Conservation (phyloP, 768 basidiomycete species). For the Collybiopsis confluens region DNA sequence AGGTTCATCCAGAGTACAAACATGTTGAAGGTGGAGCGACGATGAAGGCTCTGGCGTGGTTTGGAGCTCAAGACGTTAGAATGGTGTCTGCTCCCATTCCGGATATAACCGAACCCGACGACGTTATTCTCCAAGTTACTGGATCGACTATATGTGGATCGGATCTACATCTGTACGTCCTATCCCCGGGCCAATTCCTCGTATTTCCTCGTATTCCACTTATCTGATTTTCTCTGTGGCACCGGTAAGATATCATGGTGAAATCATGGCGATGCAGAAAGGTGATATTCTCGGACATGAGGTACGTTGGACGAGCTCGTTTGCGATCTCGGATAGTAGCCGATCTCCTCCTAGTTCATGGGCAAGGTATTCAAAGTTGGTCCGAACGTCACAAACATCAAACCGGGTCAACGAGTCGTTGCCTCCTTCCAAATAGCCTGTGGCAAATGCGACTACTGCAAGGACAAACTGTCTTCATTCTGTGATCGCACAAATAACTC, state of each 20-base stretch:
- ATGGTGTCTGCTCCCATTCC: constrained; percentile 37
- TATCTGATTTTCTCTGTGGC: too few species aligned
- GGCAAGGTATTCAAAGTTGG: constrained; percentile 66
- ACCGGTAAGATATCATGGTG: constrained; percentile 62
- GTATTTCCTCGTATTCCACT: too few species aligned
- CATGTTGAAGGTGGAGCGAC: constrained; percentile 45
- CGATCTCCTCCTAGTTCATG: too few species aligned
- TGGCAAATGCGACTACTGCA: constrained; percentile 68
- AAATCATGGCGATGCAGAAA: constrained; percentile 63
- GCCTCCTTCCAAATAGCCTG: constrained; percentile 76
- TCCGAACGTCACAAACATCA: constrained; percentile 54
- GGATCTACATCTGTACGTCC: constrained; percentile 49
- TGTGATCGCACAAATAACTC: constrained; percentile 73
- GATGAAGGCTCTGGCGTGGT: constrained; percentile 72
- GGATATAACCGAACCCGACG: constrained; percentile 66
- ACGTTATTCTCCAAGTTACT: constrained; percentile 72
- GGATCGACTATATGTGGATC: constrained; percentile 74
- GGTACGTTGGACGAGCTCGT: too few species aligned
- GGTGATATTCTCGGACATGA: constrained; percentile 78
- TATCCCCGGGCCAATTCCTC: neutral
- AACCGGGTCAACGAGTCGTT: constrained; percentile 70
- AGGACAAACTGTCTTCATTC: constrained; percentile 67
- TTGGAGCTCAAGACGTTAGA: constrained; percentile 47
- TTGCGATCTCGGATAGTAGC: too few species aligned
- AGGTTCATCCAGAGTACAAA: constrained; percentile 41